Percentiles rank a stretch among this genome's conserved stretches.
These are phyloP conservation scores for Phytopythium ostracodes DNA, from an alignment of 352 stramenopile species.

Conservation along the genomic window DNA sequence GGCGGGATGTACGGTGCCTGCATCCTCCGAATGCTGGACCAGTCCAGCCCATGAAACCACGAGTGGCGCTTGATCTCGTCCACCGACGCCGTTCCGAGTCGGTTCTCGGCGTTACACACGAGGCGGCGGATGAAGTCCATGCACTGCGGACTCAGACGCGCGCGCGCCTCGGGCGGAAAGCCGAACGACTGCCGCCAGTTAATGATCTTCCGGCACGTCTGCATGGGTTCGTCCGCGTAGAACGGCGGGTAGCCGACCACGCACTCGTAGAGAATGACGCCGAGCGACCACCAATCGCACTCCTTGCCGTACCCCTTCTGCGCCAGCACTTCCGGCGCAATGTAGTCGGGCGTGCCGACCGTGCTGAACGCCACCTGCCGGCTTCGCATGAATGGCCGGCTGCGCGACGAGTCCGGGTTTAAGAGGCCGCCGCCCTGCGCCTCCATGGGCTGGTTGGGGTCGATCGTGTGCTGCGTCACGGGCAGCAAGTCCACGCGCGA, in stretches of 20 bases:
- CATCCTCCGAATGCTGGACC: slow-evolving; percentile 76
- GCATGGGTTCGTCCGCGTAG: slow-evolving; percentile 96
- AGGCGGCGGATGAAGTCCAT: slow-evolving; percentile 92
- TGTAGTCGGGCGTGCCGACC: slow-evolving; percentile 99
- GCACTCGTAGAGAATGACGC: slow-evolving; percentile 99
- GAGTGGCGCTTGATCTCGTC: slow-evolving; percentile 96
- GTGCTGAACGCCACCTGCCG: slow-evolving; percentile 96
- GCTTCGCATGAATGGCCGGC: slow-evolving; percentile 38
- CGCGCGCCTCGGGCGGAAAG: slow-evolving; percentile 65
- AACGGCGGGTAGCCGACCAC: slow-evolving; percentile 99
- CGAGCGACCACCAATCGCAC: slow-evolving; percentile 99
- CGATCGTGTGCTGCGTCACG: slow-evolving; percentile 68
- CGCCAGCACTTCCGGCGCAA: slow-evolving; percentile 96
- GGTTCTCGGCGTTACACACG: slow-evolving; percentile 92
- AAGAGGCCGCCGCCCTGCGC: slow-evolving; percentile 8
- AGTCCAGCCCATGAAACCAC: slow-evolving; percentile 96
- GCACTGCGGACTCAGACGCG: slow-evolving; percentile 71
- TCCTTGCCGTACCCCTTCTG: slow-evolving; percentile 82
- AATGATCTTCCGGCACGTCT: slow-evolving; percentile 96
- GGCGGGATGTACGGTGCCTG: slow-evolving; percentile 89
- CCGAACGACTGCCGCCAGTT: slow-evolving; percentile 86
- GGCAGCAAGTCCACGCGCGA: slow-evolving; percentile 77
- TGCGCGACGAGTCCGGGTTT: slow-evolving; percentile 46
- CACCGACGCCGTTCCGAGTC: slow-evolving; percentile 91
- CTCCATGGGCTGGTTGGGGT: slow-evolving; percentile 18